A percentile compares a stretch with the other conserved stretches of the same genome.
These are phyloP conservation scores for Dentipellis sp. DNA, from an alignment of 768 basidiomycete species.

Conservation along the genomic window DNA sequence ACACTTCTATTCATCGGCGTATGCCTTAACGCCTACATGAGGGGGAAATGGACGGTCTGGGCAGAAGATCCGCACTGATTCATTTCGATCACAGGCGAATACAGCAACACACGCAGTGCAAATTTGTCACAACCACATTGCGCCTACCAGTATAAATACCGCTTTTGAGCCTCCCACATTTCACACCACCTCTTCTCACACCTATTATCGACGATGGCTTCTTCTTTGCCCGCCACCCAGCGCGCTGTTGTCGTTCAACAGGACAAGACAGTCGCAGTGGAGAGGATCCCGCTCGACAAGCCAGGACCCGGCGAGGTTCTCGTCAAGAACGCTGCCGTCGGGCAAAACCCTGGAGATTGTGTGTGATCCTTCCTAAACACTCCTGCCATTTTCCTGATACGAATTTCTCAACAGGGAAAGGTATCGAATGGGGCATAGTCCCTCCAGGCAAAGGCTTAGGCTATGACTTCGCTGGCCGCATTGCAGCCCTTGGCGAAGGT, in stretches of 20 bases:
- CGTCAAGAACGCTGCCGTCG: constrained; percentile 8
- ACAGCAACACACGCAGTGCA: too few species aligned
- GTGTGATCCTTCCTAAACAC: not conserved
- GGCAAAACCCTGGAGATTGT: constrained; percentile 8
- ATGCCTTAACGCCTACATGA: too few species aligned
- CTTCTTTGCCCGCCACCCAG: not conserved
- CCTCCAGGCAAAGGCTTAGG: not conserved
- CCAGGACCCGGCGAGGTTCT: constrained; percentile 7
- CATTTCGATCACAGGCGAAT: too few species aligned
- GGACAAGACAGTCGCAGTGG: not conserved
- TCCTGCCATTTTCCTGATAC: not conserved
- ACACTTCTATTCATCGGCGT: too few species aligned
- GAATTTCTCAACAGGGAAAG: not conserved
- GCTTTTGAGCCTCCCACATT: not conserved
- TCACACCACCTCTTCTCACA: not conserved
- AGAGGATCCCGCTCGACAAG: not conserved
- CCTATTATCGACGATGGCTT: not conserved
- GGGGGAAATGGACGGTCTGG: too few species aligned
- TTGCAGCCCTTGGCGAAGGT: constrained; percentile 3
- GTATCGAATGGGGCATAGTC: not conserved
- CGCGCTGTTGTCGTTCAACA: not conserved
- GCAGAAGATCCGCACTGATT: too few species aligned
- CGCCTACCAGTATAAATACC: too few species aligned
- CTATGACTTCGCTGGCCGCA: constrained; percentile 6
- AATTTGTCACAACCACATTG: too few species aligned